A percentile compares a stretch with the other conserved stretches of the same genome.
Conservation (phyloP, 2,329 filamentous ascomycete genomes). For the Dactylellina leptospora region DNA sequence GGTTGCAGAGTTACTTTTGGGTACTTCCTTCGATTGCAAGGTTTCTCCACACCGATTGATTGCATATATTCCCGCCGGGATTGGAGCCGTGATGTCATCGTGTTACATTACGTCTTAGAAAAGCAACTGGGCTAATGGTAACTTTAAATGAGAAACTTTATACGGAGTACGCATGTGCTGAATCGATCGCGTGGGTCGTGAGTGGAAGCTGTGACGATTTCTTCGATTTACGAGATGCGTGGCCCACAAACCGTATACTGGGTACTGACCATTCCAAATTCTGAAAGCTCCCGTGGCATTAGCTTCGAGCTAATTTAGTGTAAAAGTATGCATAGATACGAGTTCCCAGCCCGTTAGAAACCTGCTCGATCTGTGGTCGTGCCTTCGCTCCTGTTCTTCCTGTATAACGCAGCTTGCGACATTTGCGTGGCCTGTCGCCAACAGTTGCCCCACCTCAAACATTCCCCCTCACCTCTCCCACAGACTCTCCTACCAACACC, state of each 20-base stretch:
- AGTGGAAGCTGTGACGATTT: too few relatives aligned
- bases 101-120: too few relatives aligned
- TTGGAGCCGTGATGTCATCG: constrained; percentile 37
- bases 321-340: neutral
- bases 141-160: too few relatives aligned
- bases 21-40: constrained; percentile 14
- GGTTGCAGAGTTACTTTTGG: too few relatives aligned
- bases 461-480: neutral
- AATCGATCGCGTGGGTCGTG: too few relatives aligned
- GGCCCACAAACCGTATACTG: neutral
- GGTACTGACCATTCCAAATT: neutral
- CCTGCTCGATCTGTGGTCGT: neutral
- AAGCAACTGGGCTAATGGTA: neutral
- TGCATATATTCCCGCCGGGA: neutral
- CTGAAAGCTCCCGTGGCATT: neutral
- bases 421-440: neutral
- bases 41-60: constrained; percentile 32
- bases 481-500: neutral
- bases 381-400: too few relatives aligned
- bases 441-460: neutral
- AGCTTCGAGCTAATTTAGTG: neutral
- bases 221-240: too few relatives aligned
- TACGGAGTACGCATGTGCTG: neutral
- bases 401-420: too few relatives aligned
- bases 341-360: neutral